These are phyloP conservation scores for Acorus gramineus DNA, from an alignment of 106 monocot species.

Conservation along the genomic window DNA sequence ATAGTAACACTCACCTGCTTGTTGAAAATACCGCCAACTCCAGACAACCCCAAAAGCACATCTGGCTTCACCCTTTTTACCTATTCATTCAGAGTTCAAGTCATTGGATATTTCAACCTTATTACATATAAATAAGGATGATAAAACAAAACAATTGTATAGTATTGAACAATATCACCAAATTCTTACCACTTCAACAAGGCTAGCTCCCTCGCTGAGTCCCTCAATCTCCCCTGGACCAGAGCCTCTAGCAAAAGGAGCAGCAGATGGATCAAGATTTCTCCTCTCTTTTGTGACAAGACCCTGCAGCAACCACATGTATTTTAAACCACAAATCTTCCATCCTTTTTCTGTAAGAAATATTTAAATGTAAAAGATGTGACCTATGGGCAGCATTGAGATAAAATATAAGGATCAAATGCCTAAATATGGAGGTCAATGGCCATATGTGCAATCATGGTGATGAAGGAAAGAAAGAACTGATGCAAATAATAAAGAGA, in stretches of 20 bases:
- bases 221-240: slow-evolving; percentile 61
- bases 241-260: slow-evolving; percentile 76
- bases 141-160: too few species aligned
- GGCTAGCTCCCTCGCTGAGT: slow-evolving; percentile 70
- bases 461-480: too few species aligned
- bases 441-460: too few species aligned
- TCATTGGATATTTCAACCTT: too few species aligned
- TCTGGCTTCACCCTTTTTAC: slow-evolving; percentile 87
- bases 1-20: slow-evolving; percentile 42
- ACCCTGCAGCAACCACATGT: slow-evolving; percentile 35
- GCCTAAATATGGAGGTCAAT: too few species aligned
- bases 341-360: too few species aligned
- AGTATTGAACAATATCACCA: background rate
- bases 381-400: too few species aligned
- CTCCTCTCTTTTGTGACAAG: slow-evolving; percentile 74
- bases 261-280: slow-evolving; percentile 62
- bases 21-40: slow-evolving; percentile 88
- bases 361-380: too few species aligned
- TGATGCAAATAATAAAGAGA: too few species aligned
- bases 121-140: too few species aligned
- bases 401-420: too few species aligned
- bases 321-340: background rate
- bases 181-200: slow-evolving; percentile 81
- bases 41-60: slow-evolving; percentile 94
- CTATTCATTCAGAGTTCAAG: slow-evolving; percentile 26